Percentiles rank a stretch among this genome's conserved stretches.
Conservation (phyloP, 805 yeast genomes). For the Candida ulmi region DNA sequence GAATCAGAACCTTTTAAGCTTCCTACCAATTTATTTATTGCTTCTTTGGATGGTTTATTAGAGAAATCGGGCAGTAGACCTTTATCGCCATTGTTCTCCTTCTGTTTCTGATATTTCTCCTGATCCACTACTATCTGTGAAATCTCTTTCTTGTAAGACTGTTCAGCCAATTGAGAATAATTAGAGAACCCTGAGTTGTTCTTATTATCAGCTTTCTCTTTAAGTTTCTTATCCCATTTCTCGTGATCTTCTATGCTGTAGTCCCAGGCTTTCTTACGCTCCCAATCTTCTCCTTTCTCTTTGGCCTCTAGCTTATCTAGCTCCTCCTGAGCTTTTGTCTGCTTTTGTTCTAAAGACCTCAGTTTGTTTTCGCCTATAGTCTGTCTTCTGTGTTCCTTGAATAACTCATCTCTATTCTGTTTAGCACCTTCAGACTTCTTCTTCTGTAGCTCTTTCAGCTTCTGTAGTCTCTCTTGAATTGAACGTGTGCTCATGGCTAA, state of each 20-base stretch:
- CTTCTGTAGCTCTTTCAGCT: conserved; percentile 24
- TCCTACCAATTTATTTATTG: conserved; percentile 28
- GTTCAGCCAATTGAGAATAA: conserved; percentile 51
- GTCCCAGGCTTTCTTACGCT: conserved; percentile 42
- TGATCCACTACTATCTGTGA: conserved; percentile 31
- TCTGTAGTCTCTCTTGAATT: conserved; percentile 12
- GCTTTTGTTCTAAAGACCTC: conserved; percentile 26
- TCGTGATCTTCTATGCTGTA: conserved; percentile 63
- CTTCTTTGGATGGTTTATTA: conserved; percentile 32
- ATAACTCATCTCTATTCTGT: conserved; percentile 32
- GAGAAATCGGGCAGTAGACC: conserved; percentile 19
- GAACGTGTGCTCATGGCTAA: not conserved
- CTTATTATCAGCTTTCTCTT: conserved; percentile 22
- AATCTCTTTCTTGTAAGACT: conserved; percentile 52
- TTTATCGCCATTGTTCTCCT: conserved; percentile 17
- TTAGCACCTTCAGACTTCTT: conserved; percentile 24
- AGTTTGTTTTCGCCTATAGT: conserved; percentile 19
- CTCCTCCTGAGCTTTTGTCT: conserved; percentile 33
- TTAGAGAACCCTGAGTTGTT: conserved; percentile 40
- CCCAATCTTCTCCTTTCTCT: conserved; percentile 34
- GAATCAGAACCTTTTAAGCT: conserved; percentile 15
- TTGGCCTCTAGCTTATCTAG: conserved; percentile 23
- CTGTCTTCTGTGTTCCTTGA: conserved; percentile 27
- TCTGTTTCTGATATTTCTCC: conserved; percentile 38
- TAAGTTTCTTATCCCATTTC: conserved; percentile 47